Percentiles rank a stretch among this genome's conserved stretches.
phyloP scores from a whole-genome alignment of 176 grass and related monocot genomes.

The Carex parvula region DNA sequence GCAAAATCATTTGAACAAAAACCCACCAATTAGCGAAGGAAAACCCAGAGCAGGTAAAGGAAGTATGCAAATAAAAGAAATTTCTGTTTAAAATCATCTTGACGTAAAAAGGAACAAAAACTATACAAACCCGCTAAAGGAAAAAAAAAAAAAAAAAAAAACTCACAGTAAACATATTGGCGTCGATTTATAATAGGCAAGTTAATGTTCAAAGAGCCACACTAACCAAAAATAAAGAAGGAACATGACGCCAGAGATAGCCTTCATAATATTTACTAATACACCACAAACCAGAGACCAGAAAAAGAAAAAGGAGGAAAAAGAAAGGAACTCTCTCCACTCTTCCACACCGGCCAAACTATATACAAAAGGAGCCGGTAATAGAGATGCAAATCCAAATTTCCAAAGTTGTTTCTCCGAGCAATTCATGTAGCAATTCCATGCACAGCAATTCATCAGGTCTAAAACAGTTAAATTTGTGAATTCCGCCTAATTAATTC shows the following conservation, averaged over 20 bases:
- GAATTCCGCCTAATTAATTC: background rate
- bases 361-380: conserved; percentile 37
- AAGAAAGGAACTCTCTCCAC: conserved; percentile 16
- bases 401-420: background rate
- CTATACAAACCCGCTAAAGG: no score
- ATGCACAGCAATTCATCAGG: background rate
- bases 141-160: no score
- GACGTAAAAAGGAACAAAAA: no score
- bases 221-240: background rate
- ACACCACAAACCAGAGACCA: background rate
- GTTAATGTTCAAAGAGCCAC: background rate
- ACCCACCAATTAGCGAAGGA: no score
- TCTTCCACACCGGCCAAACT: conserved; percentile 20
- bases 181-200: background rate
- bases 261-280: background rate
- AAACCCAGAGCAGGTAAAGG: no score
- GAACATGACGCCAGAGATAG: background rate
- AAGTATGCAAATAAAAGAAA: no score
- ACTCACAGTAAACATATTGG: no score
- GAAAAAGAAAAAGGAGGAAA: background rate
- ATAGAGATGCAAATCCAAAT: conserved; percentile 31
- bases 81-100: no score
- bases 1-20: no score
- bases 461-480: background rate
- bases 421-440: conserved; percentile 17